Evolutionary conservation across 805 yeast genomes (phyloP).

Genomic region (Myxozyma neotropica): DNA sequence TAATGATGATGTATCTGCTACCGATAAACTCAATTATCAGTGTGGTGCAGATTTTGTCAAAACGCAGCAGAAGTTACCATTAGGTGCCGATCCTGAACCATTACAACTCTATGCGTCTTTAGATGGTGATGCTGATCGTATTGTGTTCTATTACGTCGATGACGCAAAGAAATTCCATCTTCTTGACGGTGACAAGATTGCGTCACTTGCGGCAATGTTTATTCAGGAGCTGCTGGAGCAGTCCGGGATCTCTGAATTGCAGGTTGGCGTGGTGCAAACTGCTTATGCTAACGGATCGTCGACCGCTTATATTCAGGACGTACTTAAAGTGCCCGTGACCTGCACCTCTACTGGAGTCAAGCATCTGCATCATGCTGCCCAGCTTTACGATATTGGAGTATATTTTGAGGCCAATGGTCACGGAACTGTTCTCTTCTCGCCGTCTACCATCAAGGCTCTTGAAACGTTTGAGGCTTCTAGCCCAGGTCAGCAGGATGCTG

Average conservation of each 20-base stretch:
- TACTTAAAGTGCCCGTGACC: conserved; percentile 71
- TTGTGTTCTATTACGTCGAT: conserved; percentile 64
- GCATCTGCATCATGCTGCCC: conserved; percentile 91
- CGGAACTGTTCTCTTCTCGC: conserved; percentile 87
- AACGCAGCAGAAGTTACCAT: conserved; percentile 79
- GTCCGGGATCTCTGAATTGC: conserved; percentile 45
- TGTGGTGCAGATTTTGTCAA: conserved; percentile 98
- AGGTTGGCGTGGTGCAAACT: conserved; percentile 89
- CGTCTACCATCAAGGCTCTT: conserved; percentile 49
- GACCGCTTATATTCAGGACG: conserved; percentile 65
- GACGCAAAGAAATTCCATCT: conserved; percentile 43
- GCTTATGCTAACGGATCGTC: conserved; percentile 97
- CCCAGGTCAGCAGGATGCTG: conserved; percentile 53
- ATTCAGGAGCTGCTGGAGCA: conserved; percentile 56
- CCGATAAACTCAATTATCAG: conserved; percentile 64
- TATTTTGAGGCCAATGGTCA: conserved; percentile 99
- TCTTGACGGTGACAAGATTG: conserved; percentile 91
- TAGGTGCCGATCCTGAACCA: conserved; percentile 52
- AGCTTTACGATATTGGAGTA: conserved; percentile 78
- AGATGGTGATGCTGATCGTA: conserved; percentile 97
- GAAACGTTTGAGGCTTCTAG: conserved; percentile 44
- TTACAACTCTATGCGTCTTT: conserved; percentile 72
- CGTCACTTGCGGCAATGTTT: conserved; percentile 76
- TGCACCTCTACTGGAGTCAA: conserved; percentile 97
- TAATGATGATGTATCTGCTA: conserved; percentile 56